These are phyloP conservation scores for Wickerhamomyces chambardii DNA, from an alignment of 805 yeast genomes.

Conservation along the genomic window DNA sequence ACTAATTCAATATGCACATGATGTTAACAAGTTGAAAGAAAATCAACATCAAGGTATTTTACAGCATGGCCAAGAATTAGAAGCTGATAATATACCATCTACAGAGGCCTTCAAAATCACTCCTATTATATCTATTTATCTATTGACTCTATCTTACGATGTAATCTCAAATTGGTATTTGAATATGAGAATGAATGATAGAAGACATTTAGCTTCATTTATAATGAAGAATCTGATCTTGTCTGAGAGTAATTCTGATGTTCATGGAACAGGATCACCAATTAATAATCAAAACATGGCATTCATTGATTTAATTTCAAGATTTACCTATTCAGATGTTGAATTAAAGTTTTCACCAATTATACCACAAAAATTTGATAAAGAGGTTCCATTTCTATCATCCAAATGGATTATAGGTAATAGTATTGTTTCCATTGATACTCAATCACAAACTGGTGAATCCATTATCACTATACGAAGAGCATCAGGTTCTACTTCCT, in stretches of 20 bases:
- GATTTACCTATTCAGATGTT: slow-evolving; percentile 58
- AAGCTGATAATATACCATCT: slow-evolving; percentile 45
- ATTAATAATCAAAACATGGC: slow-evolving; percentile 45
- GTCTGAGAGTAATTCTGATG: slow-evolving; percentile 29
- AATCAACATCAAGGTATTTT: slow-evolving; percentile 19
- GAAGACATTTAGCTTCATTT: slow-evolving; percentile 54
- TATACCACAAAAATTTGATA: slow-evolving; percentile 15
- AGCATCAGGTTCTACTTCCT: slow-evolving; percentile 54
- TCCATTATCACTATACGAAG: slow-evolving; percentile 45
- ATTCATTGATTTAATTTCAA: slow-evolving; percentile 53
- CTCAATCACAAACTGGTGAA: slow-evolving; percentile 41
- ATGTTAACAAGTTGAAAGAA: slow-evolving; percentile 21
- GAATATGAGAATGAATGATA: slow-evolving; percentile 46
- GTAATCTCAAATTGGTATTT: slow-evolving; percentile 69
- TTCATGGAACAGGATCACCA: slow-evolving; percentile 17
- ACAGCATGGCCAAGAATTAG: slow-evolving; percentile 32
- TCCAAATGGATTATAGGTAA: slow-evolving; percentile 56
- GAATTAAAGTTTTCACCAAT: slow-evolving; percentile 36
- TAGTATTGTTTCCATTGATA: slow-evolving; percentile 46
- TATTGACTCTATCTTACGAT: slow-evolving; percentile 53
- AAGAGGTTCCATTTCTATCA: slow-evolving; percentile 14
- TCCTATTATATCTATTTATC: slow-evolving; percentile 48
- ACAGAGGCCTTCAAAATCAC: slow-evolving; percentile 37
- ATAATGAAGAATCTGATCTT: slow-evolving; percentile 46
- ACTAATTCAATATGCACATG: slow-evolving; percentile 64